Percentiles rank a stretch among this genome's conserved stretches.
Conservation (phyloP, 345 rosid genomes). For the Eutrema yunnanense region DNA sequence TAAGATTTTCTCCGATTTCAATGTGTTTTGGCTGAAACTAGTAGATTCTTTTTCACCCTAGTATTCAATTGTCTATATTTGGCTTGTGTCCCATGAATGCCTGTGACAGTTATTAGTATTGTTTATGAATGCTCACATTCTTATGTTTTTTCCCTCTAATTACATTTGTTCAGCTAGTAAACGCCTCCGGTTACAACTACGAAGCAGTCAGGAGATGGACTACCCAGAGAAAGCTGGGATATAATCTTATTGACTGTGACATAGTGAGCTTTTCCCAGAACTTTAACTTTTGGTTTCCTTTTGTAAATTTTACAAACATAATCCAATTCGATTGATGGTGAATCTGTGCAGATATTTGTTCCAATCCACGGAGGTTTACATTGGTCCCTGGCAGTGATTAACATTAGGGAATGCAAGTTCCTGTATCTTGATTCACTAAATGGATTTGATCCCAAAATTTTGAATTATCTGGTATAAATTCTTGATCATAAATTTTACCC, state of each 20-base stretch:
- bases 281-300: background rate
- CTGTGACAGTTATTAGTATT: background rate
- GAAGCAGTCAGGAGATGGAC: conserved; percentile 90
- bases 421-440: conserved; percentile 86
- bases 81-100: background rate
- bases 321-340: background rate
- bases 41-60: background rate
- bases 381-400: conserved; percentile 91
- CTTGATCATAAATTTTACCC: background rate
- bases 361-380: conserved; percentile 73
- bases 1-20: background rate
- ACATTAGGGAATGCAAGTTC: conserved; percentile 68
- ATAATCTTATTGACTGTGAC: conserved; percentile 63
- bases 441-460: conserved; percentile 39
- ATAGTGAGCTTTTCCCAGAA: conserved; percentile 38
- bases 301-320: background rate
- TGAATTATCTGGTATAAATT: conserved; percentile 53
- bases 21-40: background rate
- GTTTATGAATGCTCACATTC: background rate
- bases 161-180: conserved; percentile 42
- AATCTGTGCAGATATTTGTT: conserved; percentile 68
- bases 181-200: conserved; percentile 45
- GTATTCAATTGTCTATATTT: background rate
- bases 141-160: background rate
- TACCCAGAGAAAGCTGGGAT: conserved; percentile 65